A percentile compares a stretch with the other conserved stretches of the same genome.
Evolutionary conservation across 805 yeast species (phyloP).

Genomic region (Cyberlindnera suaveolens): DNA sequence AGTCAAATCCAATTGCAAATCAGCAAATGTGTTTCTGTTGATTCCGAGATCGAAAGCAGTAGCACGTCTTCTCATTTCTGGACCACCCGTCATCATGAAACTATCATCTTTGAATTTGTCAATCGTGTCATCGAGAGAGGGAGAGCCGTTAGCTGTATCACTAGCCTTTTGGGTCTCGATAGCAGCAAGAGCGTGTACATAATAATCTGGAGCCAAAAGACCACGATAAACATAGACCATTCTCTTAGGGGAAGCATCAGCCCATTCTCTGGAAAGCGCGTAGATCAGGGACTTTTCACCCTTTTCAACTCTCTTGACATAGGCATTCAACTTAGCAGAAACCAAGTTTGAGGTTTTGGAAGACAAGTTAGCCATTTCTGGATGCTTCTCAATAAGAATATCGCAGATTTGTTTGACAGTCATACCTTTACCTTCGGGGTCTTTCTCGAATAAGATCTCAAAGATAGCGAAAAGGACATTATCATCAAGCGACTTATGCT

Average conservation of each 20-base stretch:
- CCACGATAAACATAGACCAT: constrained; percentile 88
- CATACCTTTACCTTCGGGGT: constrained; percentile 69
- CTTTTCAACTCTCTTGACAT: constrained; percentile 78
- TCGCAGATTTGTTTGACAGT: constrained; percentile 88
- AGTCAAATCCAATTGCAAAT: constrained; percentile 31
- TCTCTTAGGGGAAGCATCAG: constrained; percentile 82
- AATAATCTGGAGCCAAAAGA: constrained; percentile 66
- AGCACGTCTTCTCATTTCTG: constrained; percentile 38
- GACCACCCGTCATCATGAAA: constrained; percentile 5
- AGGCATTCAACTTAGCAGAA: constrained; percentile 77
- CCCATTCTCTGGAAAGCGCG: constrained; percentile 84
- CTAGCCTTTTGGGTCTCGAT: constrained; percentile 43
- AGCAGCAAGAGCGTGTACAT: constrained; percentile 60
- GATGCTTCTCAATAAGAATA: constrained; percentile 64
- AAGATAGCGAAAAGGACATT: constrained; percentile 73
- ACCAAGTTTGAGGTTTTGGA: constrained; percentile 78
- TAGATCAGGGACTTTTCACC: constrained; percentile 70
- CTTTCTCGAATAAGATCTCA: constrained; percentile 62
- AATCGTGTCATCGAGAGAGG: constrained; percentile 18
- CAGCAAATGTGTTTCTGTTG: constrained; percentile 31
- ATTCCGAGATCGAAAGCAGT: constrained; percentile 48
- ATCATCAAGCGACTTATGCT: constrained; percentile 61
- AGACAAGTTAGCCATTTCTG: constrained; percentile 76
- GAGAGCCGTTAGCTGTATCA: constrained; percentile 11
- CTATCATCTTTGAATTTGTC: constrained; percentile 19